Base-by-base conservation (phyloP, 208 protist genomes). In the Leishmania arabica region DNA sequence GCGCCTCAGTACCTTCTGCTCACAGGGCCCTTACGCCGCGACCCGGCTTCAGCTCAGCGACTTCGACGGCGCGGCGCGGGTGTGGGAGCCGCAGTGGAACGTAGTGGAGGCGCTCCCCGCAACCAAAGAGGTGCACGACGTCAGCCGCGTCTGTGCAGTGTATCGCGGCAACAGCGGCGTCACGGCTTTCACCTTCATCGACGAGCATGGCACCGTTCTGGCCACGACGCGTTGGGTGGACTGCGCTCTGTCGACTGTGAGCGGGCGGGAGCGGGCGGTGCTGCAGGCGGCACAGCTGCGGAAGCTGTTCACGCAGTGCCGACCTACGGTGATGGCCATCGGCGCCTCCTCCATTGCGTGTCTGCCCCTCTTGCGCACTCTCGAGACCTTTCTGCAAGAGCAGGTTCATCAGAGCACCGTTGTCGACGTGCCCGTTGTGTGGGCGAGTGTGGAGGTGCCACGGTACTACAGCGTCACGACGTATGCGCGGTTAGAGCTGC, bases 41-140 rank as follows among this genome's bases (percentile, higher is more conserved):
- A 97, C 94, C 17, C 77, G 84, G 9, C 81, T 97, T 47, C 72
- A 78, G 69, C 75, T 96, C 51, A 88, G 90, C 42, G 85, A 83
- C 76, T 97, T 89, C 76, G 84, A 88, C 69, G 84, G 86, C 1
- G 82, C 86, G 5, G 82, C 84, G 73, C 85, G 90, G 8, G 74
- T 86, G 70, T 97, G 94, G 94, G 89, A 96, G 47, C 88, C 90
- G 34, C 86, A 94, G 78, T 96, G 92, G 92, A 97, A 97, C 84
- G 78, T 95, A 21, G 92, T 96, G 42, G 94, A 97, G 85, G 92
- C 94, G 45, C 85, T 97, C n/a, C 82, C 83, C 15, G 34, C 49
- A 11, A 42, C 21, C 21, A 72, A 60, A 40, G 77, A 58, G 47
- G 9, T 69, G 56, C 82, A 68, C 5, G 78, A 86, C 58, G 65